A percentile compares a stretch with the other conserved stretches of the same genome.
phyloP scores from a whole-genome alignment of 495 filamentous ascomycete species.

The Bathelium albidoporum region DNA sequence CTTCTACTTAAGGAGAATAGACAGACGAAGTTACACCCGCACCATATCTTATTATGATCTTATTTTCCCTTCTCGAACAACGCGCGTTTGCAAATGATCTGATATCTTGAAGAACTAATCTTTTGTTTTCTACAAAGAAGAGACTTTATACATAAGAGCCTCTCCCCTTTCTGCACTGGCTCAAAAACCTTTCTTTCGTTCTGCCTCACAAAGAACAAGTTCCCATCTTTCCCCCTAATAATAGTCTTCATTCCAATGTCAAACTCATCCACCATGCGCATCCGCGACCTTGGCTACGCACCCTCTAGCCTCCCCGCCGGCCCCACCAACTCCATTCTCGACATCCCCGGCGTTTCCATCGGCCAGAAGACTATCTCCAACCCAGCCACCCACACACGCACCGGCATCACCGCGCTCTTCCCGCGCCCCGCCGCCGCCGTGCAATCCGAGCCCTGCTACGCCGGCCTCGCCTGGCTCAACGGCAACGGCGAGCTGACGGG shows the following conservation, averaged over 20 bases:
- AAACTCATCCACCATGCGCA: conserved; percentile 12
- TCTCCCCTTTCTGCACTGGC: too few relatives aligned
- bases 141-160: too few relatives aligned
- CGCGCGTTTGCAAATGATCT: too few relatives aligned
- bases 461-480: conserved; percentile 44
- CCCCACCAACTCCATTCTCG: conserved; percentile 40
- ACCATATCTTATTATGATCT: neutral
- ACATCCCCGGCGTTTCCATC: conserved; percentile 40
- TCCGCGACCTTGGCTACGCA: conserved; percentile 33
- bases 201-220: too few relatives aligned
- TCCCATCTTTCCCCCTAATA: too few relatives aligned
- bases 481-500: conserved; percentile 46
- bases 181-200: neutral
- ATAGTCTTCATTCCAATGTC: too few relatives aligned
- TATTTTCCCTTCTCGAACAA: neutral
- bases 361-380: conserved; percentile 37
- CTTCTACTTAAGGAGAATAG: neutral
- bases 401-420: conserved; percentile 43
- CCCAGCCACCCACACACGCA: conserved; percentile 33
- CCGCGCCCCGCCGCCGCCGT: conserved; percentile 38
- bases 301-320: conserved; percentile 34
- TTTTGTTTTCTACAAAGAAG: too few relatives aligned
- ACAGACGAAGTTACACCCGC: neutral
- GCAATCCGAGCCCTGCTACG: conserved; percentile 38
- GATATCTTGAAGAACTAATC: too few relatives aligned